Evolutionary conservation across 805 yeast species (phyloP).

Genomic region (Priceomyces carsonii): DNA sequence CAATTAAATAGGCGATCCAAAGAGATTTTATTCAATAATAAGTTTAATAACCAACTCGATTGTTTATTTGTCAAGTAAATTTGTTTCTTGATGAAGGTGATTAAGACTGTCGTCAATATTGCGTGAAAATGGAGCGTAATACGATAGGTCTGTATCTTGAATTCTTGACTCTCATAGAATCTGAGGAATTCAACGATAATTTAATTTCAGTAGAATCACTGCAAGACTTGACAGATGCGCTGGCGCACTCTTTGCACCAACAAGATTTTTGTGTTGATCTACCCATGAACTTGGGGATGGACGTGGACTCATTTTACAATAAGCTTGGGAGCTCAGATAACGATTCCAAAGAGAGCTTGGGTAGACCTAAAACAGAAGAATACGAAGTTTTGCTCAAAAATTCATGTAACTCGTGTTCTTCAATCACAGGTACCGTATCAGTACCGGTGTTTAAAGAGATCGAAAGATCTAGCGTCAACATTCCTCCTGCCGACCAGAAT

Average conservation of each 20-base stretch:
- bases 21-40: too few relatives aligned
- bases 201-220: conserved; percentile 11
- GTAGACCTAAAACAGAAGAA: too few relatives aligned
- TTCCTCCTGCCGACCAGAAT: neutral
- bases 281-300: conserved; percentile 10
- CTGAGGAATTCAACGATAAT: conserved; percentile 16
- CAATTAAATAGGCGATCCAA: too few relatives aligned
- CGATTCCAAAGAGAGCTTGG: neutral
- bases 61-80: too few relatives aligned
- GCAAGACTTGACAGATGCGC: neutral
- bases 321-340: conserved; percentile 4
- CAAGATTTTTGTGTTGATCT: conserved; percentile 2
- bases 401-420: neutral
- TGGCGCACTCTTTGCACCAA: neutral
- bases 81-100: too few relatives aligned
- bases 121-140: conserved; percentile 3
- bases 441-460: neutral
- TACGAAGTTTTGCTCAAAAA: too few relatives aligned
- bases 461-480: neutral
- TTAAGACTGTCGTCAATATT: too few relatives aligned
- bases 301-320: conserved; percentile 10
- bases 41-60: too few relatives aligned
- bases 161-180: conserved; percentile 24
- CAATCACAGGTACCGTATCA: neutral
- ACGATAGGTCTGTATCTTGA: conserved; percentile 26